Conservation (phyloP, 257 asterid genomes). For the Ilex asprella region DNA sequence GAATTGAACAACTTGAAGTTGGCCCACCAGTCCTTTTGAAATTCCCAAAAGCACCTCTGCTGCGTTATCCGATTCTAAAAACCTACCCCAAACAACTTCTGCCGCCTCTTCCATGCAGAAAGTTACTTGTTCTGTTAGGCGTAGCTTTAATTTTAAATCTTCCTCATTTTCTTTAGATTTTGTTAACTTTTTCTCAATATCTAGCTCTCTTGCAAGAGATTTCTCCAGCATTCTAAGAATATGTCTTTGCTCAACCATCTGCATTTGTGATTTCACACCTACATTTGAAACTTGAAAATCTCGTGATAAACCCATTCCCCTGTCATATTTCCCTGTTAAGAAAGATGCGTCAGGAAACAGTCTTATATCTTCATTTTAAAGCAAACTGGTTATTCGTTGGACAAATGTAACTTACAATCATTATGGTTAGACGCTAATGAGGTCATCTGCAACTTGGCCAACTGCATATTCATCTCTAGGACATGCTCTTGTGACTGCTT, state of each 20-base stretch:
- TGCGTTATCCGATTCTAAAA: slow-evolving; percentile 72
- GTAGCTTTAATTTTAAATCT: slow-evolving; percentile 53
- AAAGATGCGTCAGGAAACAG: slow-evolving; percentile 2
- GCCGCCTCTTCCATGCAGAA: slow-evolving; percentile 87
- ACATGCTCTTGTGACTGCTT: slow-evolving; percentile 53
- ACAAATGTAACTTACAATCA: slow-evolving; percentile 41
- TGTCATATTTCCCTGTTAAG: slow-evolving; percentile 40
- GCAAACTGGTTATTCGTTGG: slow-evolving; percentile 1
- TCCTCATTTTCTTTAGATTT: slow-evolving; percentile 68
- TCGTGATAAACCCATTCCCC: slow-evolving; percentile 33
- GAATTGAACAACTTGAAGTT: slow-evolving; percentile 31
- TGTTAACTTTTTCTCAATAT: slow-evolving; percentile 63
- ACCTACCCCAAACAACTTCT: slow-evolving; percentile 78
- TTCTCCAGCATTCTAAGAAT: slow-evolving; percentile 67
- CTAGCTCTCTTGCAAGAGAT: slow-evolving; percentile 66
- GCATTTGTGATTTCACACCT: slow-evolving; percentile 37
- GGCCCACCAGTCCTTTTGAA: slow-evolving; percentile 61
- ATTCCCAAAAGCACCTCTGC: slow-evolving; percentile 74
- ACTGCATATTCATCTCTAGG: slow-evolving; percentile 64
- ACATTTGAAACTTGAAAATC: slow-evolving; percentile 22
- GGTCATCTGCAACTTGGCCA: slow-evolving; percentile 78
- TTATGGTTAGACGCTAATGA: slow-evolving; percentile 52
- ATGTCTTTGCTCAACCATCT: slow-evolving; percentile 45
- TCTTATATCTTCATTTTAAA: background rate
- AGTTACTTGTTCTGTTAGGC: slow-evolving; percentile 67